Percentiles rank a stretch among this genome's conserved stretches.
Conservation (phyloP, 1,284 basidiomycete genomes). For the Trametes sp. region DNA sequence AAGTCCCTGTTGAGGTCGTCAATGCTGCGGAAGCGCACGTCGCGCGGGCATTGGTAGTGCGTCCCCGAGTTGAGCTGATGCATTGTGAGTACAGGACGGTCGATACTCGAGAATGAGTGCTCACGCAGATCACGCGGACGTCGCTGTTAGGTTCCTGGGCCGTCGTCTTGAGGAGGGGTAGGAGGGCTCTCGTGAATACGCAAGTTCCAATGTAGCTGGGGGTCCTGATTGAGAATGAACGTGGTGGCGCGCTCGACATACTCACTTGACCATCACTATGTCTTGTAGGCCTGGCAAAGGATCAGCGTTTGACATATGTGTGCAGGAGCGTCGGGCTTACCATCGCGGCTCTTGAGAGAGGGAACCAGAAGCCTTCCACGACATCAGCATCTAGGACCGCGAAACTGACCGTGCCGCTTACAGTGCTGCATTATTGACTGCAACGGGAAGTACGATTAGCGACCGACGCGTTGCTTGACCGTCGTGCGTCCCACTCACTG, state of each 20-base stretch:
- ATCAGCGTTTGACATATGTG: not conserved
- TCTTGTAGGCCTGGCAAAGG: conserved; percentile 44
- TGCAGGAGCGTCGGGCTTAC: conserved; percentile 19
- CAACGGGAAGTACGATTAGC: not conserved
- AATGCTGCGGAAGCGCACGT: conserved; percentile 44
- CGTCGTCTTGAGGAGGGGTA: conserved; percentile 56
- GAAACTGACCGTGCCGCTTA: no score
- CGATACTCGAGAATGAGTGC: conserved; percentile 21
- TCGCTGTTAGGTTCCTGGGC: conserved; percentile 52
- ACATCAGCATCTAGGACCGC: no score
- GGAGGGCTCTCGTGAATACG: conserved; percentile 55
- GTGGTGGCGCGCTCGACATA: no score
- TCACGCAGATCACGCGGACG: conserved; percentile 58
- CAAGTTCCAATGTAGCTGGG: conserved; percentile 55
- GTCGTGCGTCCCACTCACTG: conserved; percentile 40
- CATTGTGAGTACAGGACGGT: conserved; percentile 14
- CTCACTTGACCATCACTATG: conserved; percentile 55
- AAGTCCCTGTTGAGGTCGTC: conserved; percentile 51
- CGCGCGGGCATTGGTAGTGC: conserved; percentile 31
- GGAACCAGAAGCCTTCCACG: conserved; percentile 40
- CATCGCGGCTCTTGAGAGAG: conserved; percentile 43
- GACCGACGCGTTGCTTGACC: not conserved
- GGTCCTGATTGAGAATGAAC: no score
- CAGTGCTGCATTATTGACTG: conserved; percentile 64
- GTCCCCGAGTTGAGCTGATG: conserved; percentile 29